These are phyloP conservation scores for Phaeosphaeria sp. DNA, from an alignment of 2,329 filamentous ascomycete genomes.

Conservation along the genomic window DNA sequence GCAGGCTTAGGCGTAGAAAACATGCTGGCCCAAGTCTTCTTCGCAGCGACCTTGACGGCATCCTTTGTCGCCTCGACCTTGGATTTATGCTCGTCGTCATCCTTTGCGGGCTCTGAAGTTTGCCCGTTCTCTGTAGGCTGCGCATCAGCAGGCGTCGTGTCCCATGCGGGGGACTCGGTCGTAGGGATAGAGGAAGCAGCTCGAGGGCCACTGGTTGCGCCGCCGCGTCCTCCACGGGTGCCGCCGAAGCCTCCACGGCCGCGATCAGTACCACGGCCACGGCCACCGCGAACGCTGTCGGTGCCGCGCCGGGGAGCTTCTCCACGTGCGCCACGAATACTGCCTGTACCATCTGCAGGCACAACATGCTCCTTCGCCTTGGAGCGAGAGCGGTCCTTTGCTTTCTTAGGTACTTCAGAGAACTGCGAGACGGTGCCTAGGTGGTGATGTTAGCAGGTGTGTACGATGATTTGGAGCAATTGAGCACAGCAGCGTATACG, in stretches of 20 bases:
- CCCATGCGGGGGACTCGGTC: constrained; percentile 72
- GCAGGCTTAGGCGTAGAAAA: constrained; percentile 59
- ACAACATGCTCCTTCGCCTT: constrained; percentile 70
- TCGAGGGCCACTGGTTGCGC: constrained; percentile 69
- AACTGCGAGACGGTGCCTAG: constrained; percentile 81
- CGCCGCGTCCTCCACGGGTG: constrained; percentile 66
- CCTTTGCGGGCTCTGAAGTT: constrained; percentile 19
- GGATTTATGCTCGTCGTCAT: constrained; percentile 21
- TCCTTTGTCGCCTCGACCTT: constrained; percentile 18
- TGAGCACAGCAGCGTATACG: background rate
- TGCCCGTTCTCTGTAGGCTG: constrained; percentile 36
- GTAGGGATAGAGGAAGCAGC: constrained; percentile 68
- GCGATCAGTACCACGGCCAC: constrained; percentile 68
- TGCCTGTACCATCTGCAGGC: constrained; percentile 57
- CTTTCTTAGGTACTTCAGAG: constrained; percentile 76
- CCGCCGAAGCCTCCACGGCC: constrained; percentile 52
- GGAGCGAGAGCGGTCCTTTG: constrained; percentile 75
- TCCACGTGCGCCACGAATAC: constrained; percentile 30
- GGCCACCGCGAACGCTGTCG: constrained; percentile 55
- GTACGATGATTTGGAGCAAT: background rate
- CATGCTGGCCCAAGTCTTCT: constrained; percentile 64
- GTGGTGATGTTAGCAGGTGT: background rate
- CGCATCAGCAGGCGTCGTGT: constrained; percentile 47
- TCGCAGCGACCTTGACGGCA: constrained; percentile 45
- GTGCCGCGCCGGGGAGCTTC: constrained; percentile 36